Conservation (phyloP, 306 rosid species). For the Trifolium fragiferum region DNA sequence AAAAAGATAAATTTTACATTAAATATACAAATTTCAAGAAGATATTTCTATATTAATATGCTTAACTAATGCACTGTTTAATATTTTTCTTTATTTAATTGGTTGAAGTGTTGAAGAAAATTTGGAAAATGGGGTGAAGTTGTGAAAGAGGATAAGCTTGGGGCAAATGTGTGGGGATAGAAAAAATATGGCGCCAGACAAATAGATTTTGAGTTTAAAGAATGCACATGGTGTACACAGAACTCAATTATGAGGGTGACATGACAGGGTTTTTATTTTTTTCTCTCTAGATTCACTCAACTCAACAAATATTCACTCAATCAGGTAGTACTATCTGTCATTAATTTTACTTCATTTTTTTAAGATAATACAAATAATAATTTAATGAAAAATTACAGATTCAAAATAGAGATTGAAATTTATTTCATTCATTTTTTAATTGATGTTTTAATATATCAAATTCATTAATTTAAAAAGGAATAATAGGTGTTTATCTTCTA, state of each 20-base stretch:
- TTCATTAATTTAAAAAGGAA: not conserved
- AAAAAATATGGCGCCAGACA: constrained; percentile 38
- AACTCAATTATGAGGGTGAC: constrained; percentile 35
- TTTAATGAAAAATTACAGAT: too few relatives aligned
- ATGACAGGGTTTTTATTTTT: constrained; percentile 1
- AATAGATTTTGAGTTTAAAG: constrained; percentile 25
- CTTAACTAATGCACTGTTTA: too few relatives aligned
- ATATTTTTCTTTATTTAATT: too few relatives aligned
- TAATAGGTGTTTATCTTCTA: too few relatives aligned
- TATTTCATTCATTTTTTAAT: not conserved
- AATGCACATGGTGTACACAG: constrained; percentile 49
- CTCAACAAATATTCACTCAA: not conserved
- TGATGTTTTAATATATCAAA: not conserved
- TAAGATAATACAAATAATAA: too few relatives aligned
- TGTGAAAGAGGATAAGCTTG: constrained; percentile 43
- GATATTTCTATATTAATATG: too few relatives aligned
- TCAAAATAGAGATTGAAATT: too few relatives aligned
- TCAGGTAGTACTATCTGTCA: not conserved
- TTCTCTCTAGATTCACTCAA: not conserved
- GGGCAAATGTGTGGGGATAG: constrained; percentile 35
- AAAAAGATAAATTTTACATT: too few relatives aligned
- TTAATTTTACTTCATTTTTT: too few relatives aligned
- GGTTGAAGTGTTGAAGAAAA: constrained; percentile 15
- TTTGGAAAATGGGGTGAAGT: constrained; percentile 37
- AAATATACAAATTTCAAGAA: too few relatives aligned